Percentiles rank a stretch among this genome's conserved stretches.
Evolutionary conservation across 108 stramenopile species (phyloP).

Genomic region (Chaetoceros muelleri): DNA sequence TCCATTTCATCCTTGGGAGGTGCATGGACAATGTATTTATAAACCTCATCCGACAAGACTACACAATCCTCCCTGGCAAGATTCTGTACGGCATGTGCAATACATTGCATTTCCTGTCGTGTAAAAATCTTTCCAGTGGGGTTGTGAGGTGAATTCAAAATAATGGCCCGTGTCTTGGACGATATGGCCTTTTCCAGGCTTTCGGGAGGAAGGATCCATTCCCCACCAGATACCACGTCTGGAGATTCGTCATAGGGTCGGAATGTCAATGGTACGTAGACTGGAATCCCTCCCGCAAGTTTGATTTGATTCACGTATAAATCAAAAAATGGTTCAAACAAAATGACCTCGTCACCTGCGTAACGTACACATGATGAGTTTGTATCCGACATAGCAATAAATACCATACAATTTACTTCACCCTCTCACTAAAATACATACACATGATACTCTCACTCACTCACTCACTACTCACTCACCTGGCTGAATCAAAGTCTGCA

Average conservation of each 20-base stretch:
- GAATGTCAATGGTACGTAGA: slow-evolving; percentile 71
- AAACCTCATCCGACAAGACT: slow-evolving; percentile 93
- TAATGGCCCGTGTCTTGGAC: slow-evolving; percentile 76
- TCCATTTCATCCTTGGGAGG: slow-evolving; percentile 34
- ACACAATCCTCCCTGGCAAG: slow-evolving; percentile 67
- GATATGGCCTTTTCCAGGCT: slow-evolving; percentile 65
- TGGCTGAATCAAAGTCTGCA: slow-evolving; percentile 77
- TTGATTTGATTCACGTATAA: slow-evolving; percentile 80
- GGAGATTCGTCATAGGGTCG: slow-evolving; percentile 33
- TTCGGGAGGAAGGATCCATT: slow-evolving; percentile 75
- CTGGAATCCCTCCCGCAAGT: slow-evolving; percentile 73
- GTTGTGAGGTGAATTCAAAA: slow-evolving; percentile 94
- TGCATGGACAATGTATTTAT: slow-evolving; percentile 95
- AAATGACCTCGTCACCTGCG: slow-evolving; percentile 89
- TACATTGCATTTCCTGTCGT: slow-evolving; percentile 71
- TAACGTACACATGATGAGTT: too few relatives aligned
- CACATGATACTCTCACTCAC: neutral
- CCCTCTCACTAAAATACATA: neutral
- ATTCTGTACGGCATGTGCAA: slow-evolving; percentile 59
- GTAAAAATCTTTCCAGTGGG: slow-evolving; percentile 90
- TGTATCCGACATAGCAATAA: too few relatives aligned
- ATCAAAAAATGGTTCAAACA: slow-evolving; percentile 98
- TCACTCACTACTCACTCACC: slow-evolving; percentile 22
- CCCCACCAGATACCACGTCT: slow-evolving; percentile 41
- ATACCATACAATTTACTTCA: neutral